These are phyloP conservation scores for Fistulifera pelliculosa DNA, from an alignment of 108 stramenopile species.

Conservation along the genomic window DNA sequence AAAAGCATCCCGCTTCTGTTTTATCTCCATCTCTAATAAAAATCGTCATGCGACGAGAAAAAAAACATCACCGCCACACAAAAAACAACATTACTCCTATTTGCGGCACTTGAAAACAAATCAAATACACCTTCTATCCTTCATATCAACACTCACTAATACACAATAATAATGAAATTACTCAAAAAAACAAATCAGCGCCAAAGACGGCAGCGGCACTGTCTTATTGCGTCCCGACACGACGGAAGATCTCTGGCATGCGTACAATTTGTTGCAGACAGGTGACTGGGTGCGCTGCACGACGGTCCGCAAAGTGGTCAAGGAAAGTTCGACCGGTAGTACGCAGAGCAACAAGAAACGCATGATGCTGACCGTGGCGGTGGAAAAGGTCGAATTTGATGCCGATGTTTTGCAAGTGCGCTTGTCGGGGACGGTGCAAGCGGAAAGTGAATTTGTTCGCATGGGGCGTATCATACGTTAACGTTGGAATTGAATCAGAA, in stretches of 20 bases:
- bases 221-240: constrained; percentile 83
- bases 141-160: too few relatives aligned
- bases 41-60: too few relatives aligned
- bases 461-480: constrained; percentile 94
- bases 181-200: constrained; percentile 64
- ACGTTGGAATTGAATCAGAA: constrained; percentile 82
- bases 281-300: constrained; percentile 85
- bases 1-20: too few relatives aligned
- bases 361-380: constrained; percentile 82
- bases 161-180: constrained; percentile 45
- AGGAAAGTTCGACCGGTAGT: constrained; percentile 83
- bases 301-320: constrained; percentile 93
- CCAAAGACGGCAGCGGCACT: constrained; percentile 83
- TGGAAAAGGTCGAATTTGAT: constrained; percentile 92
- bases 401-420: constrained; percentile 76
- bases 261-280: constrained; percentile 86
- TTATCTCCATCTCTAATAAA: too few relatives aligned
- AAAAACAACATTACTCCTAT: too few relatives aligned
- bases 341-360: constrained; percentile 82
- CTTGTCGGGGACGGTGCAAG: constrained; percentile 68
- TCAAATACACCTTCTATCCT: too few relatives aligned
- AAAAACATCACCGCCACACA: too few relatives aligned
- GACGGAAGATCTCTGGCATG: constrained; percentile 96
- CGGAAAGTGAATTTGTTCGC: constrained; percentile 77
- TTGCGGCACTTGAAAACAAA: too few relatives aligned